Conservation (phyloP, 768 basidiomycete species). For the Nidularia sp. region DNA sequence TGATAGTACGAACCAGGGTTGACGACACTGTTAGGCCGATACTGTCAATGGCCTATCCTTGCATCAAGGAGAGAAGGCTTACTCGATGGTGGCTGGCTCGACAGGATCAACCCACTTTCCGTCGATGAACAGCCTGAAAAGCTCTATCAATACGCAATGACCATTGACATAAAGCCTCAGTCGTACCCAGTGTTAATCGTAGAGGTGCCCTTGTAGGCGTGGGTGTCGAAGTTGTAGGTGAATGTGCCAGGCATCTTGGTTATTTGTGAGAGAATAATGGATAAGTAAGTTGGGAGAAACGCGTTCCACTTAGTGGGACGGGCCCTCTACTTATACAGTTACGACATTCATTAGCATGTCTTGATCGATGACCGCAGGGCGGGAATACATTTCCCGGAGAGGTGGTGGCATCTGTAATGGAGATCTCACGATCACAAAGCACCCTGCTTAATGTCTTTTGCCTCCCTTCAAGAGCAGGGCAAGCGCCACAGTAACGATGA, state of each 20-base stretch:
- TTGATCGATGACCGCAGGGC: no score
- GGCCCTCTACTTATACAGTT: no score
- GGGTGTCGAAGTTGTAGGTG: constrained; percentile 16
- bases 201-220: constrained; percentile 11
- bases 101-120: constrained; percentile 19
- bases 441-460: no score
- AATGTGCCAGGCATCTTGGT: constrained; percentile 18
- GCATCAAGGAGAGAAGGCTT: constrained; percentile 1
- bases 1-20: constrained; percentile 37
- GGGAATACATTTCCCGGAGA: no score
- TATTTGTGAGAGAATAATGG: no score
- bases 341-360: no score
- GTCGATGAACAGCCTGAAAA: constrained; percentile 15
- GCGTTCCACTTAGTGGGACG: no score
- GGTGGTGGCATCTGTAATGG: no score
- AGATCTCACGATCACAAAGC: no score
- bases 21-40: constrained; percentile 37
- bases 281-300: no score
- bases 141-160: neutral
- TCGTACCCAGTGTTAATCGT: constrained; percentile 18
- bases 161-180: neutral
- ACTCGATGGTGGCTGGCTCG: constrained; percentile 16
- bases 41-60: neutral
- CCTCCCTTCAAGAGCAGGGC: no score
- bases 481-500: no score